These are phyloP conservation scores for Theobroma grandiflorum DNA, from an alignment of 441 rosid genomes.

Conservation along the genomic window DNA sequence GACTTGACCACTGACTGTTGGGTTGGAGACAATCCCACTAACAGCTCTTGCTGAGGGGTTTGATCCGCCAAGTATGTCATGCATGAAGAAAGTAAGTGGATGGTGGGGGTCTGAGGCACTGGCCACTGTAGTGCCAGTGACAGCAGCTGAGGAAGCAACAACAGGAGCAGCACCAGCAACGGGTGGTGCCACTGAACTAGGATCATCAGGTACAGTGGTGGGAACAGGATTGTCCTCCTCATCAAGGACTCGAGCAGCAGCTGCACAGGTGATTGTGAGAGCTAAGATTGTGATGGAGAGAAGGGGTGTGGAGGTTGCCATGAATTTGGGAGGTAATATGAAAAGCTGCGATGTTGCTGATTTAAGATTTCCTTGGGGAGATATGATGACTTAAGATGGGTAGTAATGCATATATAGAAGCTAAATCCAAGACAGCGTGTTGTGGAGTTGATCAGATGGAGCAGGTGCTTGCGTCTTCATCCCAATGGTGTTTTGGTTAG, in stretches of 20 bases:
- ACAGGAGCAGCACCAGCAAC: conserved; percentile 36
- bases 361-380: conserved; percentile 16
- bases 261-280: conserved; percentile 42
- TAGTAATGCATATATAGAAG: conserved; percentile 33
- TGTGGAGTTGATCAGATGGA: conserved; percentile 44
- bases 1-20: conserved; percentile 56
- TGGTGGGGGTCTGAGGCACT: conserved; percentile 40
- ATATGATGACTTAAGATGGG: conserved; percentile 35
- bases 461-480: conserved; percentile 24
- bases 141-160: conserved; percentile 30
- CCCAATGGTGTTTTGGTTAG: conserved; percentile 14
- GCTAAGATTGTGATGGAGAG: conserved; percentile 48
- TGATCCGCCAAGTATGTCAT: conserved; percentile 69
- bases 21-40: conserved; percentile 60
- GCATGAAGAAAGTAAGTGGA: conserved; percentile 57
- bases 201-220: conserved; percentile 31
- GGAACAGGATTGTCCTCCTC: conserved; percentile 49
- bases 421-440: not conserved
- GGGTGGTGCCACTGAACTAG: conserved; percentile 9
- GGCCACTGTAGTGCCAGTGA: conserved; percentile 38
- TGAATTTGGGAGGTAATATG: conserved; percentile 29
- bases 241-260: conserved; percentile 59
- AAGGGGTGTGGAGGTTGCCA: conserved; percentile 44
- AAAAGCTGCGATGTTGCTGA: conserved; percentile 13
- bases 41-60: conserved; percentile 66